Conservation (phyloP, 140 eudicot genomes). For the Eryngium alpinum region DNA sequence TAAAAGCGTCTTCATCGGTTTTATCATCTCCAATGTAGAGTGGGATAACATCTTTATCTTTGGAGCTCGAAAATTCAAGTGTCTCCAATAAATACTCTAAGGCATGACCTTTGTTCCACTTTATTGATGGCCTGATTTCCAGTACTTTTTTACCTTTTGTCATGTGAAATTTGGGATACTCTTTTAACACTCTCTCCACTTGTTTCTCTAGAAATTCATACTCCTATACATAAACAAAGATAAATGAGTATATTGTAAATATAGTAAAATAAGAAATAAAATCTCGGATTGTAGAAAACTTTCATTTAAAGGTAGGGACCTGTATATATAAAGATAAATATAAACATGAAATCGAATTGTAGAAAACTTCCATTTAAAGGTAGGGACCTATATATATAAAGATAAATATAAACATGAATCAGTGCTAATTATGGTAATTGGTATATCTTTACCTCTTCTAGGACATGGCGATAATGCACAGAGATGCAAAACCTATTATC, state of each 20-base stretch:
- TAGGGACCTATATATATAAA: no score
- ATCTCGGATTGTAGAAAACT: no score
- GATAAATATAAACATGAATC: no score
- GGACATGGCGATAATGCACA: conserved; percentile 76
- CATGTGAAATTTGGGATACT: conserved; percentile 43
- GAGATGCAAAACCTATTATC: conserved; percentile 85
- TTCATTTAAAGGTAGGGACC: no score
- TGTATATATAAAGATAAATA: no score
- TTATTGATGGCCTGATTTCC: conserved; percentile 71
- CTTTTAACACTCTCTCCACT: conserved; percentile 34
- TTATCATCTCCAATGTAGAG: conserved; percentile 78
- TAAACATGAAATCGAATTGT: no score
- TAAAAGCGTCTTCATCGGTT: conserved; percentile 94
- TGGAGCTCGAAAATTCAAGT: conserved; percentile 39
- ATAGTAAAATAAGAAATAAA: no score
- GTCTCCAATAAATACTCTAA: conserved; percentile 57
- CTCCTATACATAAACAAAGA: conserved; percentile 40
- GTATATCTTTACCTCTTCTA: conserved; percentile 39
- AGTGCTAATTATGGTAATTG: no score
- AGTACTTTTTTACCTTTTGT: conserved; percentile 72
- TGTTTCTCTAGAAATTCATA: conserved; percentile 39
- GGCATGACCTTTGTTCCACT: conserved; percentile 97
- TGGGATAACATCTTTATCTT: conserved; percentile 46
- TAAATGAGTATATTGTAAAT: no score
- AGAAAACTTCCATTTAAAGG: no score